Percentiles rank a stretch among this genome's conserved stretches.
Evolutionary conservation across 495 filamentous ascomycete species (phyloP).

Genomic region (Hypomontagnella monticulosa): DNA sequence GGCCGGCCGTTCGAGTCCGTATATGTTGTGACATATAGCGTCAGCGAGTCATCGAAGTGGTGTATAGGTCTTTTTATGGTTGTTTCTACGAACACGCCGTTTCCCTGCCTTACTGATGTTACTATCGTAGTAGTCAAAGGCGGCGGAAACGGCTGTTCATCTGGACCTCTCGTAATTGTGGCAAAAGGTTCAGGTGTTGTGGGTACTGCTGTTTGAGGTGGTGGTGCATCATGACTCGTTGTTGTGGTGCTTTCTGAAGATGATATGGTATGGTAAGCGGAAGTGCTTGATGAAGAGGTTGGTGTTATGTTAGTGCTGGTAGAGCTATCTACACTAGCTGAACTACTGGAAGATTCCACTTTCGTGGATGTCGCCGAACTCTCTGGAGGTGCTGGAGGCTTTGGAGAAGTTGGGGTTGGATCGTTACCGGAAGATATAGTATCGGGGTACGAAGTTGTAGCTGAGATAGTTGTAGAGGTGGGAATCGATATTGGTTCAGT

Average conservation of each 20-base stretch:
- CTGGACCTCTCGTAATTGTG: slow-evolving; percentile 13
- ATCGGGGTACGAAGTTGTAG: slow-evolving; percentile 13
- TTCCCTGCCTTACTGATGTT: neutral
- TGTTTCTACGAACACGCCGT: neutral
- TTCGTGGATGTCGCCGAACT: neutral
- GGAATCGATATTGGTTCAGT: neutral
- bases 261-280: neutral
- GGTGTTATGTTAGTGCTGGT: neutral
- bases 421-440: neutral
- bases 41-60: neutral
- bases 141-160: neutral
- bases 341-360: neutral
- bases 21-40: neutral
- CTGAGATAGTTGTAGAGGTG: slow-evolving; percentile 5
- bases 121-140: slow-evolving; percentile 30
- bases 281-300: slow-evolving; percentile 5
- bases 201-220: neutral
- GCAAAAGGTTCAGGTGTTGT: slow-evolving; percentile 3
- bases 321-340: neutral
- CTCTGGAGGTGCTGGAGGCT: neutral
- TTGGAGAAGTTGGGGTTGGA: neutral
- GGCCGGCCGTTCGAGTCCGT: slow-evolving; percentile 20
- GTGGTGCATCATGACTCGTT: neutral
- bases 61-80: slow-evolving; percentile 4
- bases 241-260: neutral